phyloP scores from a whole-genome alignment of 1,284 basidiomycete species.

The Leccinum pallidistipes region DNA sequence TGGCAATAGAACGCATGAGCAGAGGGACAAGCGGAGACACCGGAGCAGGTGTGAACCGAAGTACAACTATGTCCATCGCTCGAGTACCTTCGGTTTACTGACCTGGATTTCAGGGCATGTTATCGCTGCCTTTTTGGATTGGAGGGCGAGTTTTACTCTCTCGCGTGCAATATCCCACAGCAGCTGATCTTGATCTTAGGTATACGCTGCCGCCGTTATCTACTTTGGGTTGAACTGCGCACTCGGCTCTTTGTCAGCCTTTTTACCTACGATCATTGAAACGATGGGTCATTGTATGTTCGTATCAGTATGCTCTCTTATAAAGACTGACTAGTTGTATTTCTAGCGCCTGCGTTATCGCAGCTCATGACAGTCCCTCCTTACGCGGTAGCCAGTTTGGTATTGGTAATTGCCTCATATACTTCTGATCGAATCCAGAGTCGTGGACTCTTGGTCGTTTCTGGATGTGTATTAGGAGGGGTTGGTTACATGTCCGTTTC shows the following conservation, averaged over 20 bases:
- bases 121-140: constrained; percentile 65
- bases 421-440: constrained; percentile 72
- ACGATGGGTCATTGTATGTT: constrained; percentile 62
- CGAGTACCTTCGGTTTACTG: not conserved
- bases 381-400: constrained; percentile 69
- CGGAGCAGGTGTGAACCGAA: constrained; percentile 65
- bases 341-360: constrained; percentile 50
- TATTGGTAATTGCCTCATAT: constrained; percentile 62
- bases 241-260: constrained; percentile 78
- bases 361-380: constrained; percentile 81
- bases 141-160: constrained; percentile 50
- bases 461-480: constrained; percentile 51
- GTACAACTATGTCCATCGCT: constrained; percentile 38
- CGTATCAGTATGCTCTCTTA: not conserved
- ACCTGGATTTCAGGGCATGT: constrained; percentile 50
- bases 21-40: constrained; percentile 65
- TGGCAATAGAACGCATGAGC: constrained; percentile 77
- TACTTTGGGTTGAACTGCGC: constrained; percentile 81
- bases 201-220: constrained; percentile 65
- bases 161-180: not conserved
- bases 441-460: constrained; percentile 63
- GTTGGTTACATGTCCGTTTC: constrained; percentile 53
- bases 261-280: constrained; percentile 81
- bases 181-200: constrained; percentile 37
- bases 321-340: not conserved